A percentile compares a stretch with the other conserved stretches of the same genome.
These are phyloP conservation scores for Tolypocladium endophyticum DNA, from an alignment of 2,329 filamentous ascomycete species.

Conservation along the genomic window DNA sequence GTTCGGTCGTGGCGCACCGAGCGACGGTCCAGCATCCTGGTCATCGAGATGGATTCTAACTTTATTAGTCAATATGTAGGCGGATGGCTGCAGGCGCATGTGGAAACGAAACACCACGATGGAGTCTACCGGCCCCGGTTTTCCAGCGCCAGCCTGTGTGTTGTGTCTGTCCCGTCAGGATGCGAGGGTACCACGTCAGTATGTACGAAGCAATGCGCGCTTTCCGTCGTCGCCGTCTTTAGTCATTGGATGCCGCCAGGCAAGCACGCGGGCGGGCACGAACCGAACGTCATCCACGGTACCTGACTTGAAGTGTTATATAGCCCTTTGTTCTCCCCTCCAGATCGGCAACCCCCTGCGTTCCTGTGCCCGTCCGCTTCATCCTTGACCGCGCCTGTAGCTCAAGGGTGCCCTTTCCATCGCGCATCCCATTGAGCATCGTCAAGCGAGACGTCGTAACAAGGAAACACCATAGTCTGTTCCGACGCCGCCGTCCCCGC, in stretches of 20 bases:
- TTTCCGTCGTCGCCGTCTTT: not conserved
- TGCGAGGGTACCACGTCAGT: not conserved
- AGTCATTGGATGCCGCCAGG: not conserved
- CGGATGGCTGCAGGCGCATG: not conserved
- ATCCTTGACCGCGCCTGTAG: not conserved
- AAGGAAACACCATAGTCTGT: not conserved
- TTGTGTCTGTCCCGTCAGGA: not conserved
- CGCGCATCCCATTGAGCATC: not conserved
- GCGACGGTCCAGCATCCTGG: no score
- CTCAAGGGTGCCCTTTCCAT: not conserved
- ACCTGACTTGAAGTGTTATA: no score
- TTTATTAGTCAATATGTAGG: not conserved
- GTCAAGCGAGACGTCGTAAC: not conserved
- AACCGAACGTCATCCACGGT: not conserved
- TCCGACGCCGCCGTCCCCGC: not conserved
- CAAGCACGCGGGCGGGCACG: not conserved
- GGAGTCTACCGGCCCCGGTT: not conserved
- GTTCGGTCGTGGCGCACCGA: not conserved
- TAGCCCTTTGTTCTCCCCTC: conserved; percentile 1
- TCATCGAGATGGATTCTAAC: not conserved
- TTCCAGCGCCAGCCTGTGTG: not conserved
- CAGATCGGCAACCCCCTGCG: no score
- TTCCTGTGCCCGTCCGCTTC: not conserved
- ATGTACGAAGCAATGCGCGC: not conserved
- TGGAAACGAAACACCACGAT: not conserved